These are phyloP conservation scores for Trichoderma endophyticum DNA, from an alignment of 2,329 filamentous ascomycete species.

Conservation along the genomic window DNA sequence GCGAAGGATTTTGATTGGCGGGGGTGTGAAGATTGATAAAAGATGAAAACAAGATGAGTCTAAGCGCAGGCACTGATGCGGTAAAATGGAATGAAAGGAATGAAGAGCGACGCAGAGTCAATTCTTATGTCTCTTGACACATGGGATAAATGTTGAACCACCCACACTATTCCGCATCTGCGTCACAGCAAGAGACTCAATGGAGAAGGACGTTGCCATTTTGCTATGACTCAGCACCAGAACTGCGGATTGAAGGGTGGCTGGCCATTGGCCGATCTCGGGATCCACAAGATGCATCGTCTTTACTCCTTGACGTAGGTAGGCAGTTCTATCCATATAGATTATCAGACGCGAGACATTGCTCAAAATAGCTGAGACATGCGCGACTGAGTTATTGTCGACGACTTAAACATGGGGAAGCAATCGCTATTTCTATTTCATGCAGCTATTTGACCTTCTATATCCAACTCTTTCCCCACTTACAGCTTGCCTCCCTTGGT, in stretches of 20 bases:
- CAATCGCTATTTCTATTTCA: not conserved
- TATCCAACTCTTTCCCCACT: not conserved
- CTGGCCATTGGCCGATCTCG: slow-evolving; percentile 20
- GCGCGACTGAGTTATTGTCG: not conserved
- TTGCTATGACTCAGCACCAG: slow-evolving; percentile 9
- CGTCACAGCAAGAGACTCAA: not conserved
- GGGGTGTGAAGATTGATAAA: not conserved
- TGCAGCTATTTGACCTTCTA: not conserved
- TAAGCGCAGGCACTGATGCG: not conserved
- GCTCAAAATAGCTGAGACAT: not conserved
- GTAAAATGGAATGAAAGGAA: not conserved
- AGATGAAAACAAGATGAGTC: not conserved
- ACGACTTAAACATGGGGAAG: not conserved
- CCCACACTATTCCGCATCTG: slow-evolving; percentile 3
- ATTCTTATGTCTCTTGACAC: not conserved
- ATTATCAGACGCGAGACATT: not conserved
- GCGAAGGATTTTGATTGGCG: not conserved
- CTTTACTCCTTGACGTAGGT: not conserved
- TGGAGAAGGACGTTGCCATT: not conserved
- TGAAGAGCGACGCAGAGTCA: not conserved
- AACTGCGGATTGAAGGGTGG: not conserved
- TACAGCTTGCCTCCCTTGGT: slow-evolving; percentile 45
- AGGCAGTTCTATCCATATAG: not conserved
- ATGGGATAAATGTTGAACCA: not conserved
- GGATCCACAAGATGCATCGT: no score